Conservation (phyloP, 1,139 yeast genomes). For the Pneumocystis murina region DNA sequence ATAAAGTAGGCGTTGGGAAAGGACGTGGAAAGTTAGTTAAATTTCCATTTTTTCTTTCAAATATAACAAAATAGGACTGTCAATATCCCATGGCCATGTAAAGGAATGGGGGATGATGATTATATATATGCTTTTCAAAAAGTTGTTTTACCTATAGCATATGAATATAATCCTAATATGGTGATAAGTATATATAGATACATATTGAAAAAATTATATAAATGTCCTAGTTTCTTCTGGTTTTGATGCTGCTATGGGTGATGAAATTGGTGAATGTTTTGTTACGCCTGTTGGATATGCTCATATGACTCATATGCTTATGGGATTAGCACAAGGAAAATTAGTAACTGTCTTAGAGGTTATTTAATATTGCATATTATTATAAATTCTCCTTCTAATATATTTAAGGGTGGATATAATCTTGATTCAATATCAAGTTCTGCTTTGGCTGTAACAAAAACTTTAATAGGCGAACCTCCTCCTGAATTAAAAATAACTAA, state of each 20-base stretch:
- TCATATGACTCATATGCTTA: conserved; percentile 85
- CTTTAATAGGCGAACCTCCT: conserved; percentile 88
- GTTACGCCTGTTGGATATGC: conserved; percentile 94
- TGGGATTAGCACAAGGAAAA: conserved; percentile 75
- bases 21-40: conserved; percentile 53
- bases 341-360: conserved; percentile 71
- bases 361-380: neutral
- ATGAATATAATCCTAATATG: conserved; percentile 84
- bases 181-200: conserved; percentile 35
- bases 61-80: conserved; percentile 29
- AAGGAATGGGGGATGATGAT: conserved; percentile 92
- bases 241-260: conserved; percentile 98
- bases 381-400: neutral
- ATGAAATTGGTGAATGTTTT: conserved; percentile 93
- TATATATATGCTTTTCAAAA: conserved; percentile 82
- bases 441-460: conserved; percentile 86
- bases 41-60: neutral
- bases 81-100: conserved; percentile 88
- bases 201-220: neutral
- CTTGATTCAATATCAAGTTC: conserved; percentile 78
- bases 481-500: conserved; percentile 46
- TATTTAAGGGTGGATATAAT: conserved; percentile 64
- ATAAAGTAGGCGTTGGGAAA: conserved; percentile 65
- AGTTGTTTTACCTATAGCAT: conserved; percentile 76
- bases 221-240: conserved; percentile 55